Percentiles rank a stretch among this genome's conserved stretches.
Conservation (phyloP, 2,329 filamentous ascomycete genomes). For the Colletotrichum kahawae region DNA sequence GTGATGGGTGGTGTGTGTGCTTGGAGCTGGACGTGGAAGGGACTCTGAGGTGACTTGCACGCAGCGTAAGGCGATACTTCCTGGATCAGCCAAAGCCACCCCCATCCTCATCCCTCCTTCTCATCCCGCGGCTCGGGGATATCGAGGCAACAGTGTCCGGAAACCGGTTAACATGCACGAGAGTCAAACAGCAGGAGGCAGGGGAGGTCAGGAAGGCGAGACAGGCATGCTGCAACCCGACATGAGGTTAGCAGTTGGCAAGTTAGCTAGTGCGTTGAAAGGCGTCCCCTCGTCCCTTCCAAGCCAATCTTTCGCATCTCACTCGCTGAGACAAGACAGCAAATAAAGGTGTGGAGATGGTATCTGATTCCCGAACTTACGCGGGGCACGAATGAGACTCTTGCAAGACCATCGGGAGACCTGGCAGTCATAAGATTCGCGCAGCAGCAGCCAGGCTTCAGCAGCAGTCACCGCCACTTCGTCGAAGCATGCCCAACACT, state of each 20-base stretch:
- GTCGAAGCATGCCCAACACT: neutral
- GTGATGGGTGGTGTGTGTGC: neutral
- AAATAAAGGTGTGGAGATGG: constrained; percentile 6
- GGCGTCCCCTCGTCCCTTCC: neutral
- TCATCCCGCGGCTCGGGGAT: neutral
- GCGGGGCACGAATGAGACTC: constrained; percentile 14
- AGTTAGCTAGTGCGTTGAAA: constrained; percentile 1
- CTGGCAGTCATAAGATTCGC: constrained; percentile 17
- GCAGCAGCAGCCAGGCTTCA: neutral
- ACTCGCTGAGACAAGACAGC: constrained; percentile 12
- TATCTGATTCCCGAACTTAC: neutral
- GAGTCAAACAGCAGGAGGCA: neutral
- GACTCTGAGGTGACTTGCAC: neutral
- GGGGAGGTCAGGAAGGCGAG: neutral
- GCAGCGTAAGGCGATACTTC: neutral
- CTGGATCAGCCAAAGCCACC: neutral
- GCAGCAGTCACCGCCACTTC: constrained; percentile 20
- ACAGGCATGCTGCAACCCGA: neutral
- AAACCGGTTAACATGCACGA: neutral
- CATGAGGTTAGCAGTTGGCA: neutral
- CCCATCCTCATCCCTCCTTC: neutral
- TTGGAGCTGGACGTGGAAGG: neutral
- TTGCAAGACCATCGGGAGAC: neutral
- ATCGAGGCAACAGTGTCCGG: neutral
- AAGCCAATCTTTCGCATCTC: neutral